phyloP scores from a whole-genome alignment of 768 basidiomycete genomes.

The Lyophyllum shimeji region DNA sequence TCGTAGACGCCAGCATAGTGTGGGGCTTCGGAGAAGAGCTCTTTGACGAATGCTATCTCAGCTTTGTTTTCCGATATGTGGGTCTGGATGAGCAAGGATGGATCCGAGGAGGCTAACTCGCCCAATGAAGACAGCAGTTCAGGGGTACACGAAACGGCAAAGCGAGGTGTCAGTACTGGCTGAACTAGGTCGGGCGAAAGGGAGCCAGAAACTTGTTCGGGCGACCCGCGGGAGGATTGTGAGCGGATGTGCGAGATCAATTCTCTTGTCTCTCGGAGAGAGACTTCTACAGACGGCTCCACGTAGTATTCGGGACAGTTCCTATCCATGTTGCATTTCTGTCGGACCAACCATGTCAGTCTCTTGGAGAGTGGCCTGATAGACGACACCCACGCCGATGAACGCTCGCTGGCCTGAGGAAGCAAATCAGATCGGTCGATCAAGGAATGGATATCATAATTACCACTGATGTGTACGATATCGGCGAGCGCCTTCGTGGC shows the following conservation, averaged over 20 bases:
- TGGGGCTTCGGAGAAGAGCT: constrained; percentile 60
- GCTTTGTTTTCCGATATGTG: constrained; percentile 84
- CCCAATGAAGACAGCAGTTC: constrained; percentile 67
- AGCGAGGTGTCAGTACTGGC: constrained; percentile 93
- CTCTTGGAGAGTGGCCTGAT: neutral
- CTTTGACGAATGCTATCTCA: constrained; percentile 67
- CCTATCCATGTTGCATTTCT: constrained; percentile 93
- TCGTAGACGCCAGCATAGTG: constrained; percentile 87
- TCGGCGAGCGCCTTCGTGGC: constrained; percentile 82
- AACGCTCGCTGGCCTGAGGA: constrained; percentile 76
- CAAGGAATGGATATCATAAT: constrained; percentile 13
- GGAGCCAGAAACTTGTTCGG: constrained; percentile 23
- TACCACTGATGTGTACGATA: constrained; percentile 61
- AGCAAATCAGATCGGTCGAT: neutral
- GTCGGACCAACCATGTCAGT: constrained; percentile 3
- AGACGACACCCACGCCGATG: constrained; percentile 62
- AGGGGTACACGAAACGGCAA: constrained; percentile 85
- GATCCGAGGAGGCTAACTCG: constrained; percentile 55
- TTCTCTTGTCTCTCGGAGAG: constrained; percentile 58
- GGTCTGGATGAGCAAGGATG: constrained; percentile 79
- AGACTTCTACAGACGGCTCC: constrained; percentile 58
- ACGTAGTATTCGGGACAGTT: constrained; percentile 68
- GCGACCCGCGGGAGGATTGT: constrained; percentile 39
- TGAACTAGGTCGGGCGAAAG: constrained; percentile 62
- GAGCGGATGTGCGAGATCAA: constrained; percentile 71